Evolutionary conservation across 495 filamentous ascomycete genomes (phyloP).

Genomic region (Aspergillus homomorphus): DNA sequence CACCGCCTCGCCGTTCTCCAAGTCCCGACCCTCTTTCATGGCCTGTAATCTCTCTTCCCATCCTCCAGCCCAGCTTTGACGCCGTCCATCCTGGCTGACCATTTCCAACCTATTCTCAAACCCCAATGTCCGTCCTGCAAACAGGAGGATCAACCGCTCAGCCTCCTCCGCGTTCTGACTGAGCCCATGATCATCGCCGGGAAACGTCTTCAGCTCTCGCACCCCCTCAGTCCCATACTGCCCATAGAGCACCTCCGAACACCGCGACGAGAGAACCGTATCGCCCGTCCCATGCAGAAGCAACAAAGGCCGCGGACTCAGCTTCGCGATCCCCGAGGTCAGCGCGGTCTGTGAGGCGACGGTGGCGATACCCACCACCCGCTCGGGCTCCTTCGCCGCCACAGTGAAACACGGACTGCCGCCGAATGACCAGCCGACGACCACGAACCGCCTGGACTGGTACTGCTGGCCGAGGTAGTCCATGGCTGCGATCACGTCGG

Average conservation of each 20-base stretch:
- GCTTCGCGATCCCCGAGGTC: conserved; percentile 80
- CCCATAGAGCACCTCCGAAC: conserved; percentile 35
- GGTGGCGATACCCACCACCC: conserved; percentile 36
- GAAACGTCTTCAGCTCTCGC: conserved; percentile 38
- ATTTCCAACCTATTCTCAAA: conserved; percentile 28
- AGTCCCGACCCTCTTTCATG: conserved; percentile 26
- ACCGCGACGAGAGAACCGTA: conserved; percentile 26
- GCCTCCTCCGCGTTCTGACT: conserved; percentile 29
- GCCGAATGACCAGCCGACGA: conserved; percentile 48
- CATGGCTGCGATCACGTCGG: conserved; percentile 38
- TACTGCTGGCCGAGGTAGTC: conserved; percentile 34
- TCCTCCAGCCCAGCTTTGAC: conserved; percentile 25
- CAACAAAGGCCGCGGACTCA: conserved; percentile 33
- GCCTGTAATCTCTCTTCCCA: conserved; percentile 31
- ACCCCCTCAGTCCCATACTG: conserved; percentile 33
- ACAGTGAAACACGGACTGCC: conserved; percentile 38
- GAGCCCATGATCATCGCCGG: conserved; percentile 42
- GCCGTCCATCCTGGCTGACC: conserved; percentile 23
- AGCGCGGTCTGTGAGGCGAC: conserved; percentile 60
- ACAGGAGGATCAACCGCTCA: conserved; percentile 36
- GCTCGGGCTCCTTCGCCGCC: conserved; percentile 26
- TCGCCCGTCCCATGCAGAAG: conserved; percentile 41
- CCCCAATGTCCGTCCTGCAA: conserved; percentile 24
- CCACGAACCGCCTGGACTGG: conserved; percentile 32
- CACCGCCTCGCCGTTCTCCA: conserved; percentile 23